Base-by-base conservation (phyloP, 2,329 filamentous ascomycete genomes). In the Aspergillus fumigatus region DNA sequence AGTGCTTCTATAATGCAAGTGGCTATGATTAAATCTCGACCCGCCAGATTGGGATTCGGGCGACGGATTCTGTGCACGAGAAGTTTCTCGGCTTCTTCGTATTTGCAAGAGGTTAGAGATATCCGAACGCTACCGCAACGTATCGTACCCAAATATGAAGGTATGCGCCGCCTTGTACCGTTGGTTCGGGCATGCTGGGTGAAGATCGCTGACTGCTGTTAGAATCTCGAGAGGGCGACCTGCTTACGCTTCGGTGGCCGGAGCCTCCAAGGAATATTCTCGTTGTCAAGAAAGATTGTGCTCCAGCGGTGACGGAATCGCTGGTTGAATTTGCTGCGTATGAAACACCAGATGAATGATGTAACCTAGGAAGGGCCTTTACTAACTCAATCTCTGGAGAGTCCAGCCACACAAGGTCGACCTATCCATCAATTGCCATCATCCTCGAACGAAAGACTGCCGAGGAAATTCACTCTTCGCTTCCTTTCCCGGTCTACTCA, bases 361-460 rank as follows among this genome's bases (percentile, higher is more conserved):
- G 23, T 40, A 11, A 25, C 19, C 11, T 8, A 17, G 26, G 25
- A 49, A 14, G 5, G 7, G 21, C 4, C 23, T 17, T 32, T 47
- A 47, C 56, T 55, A 26, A 58, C 43, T 52, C 38, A 10, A 11
- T 8, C 29, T 23, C 48, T 11, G 11, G 19, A 25, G 26, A 4
- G 45, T 50, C 0, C 62, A 88, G 84, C 64, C 89, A 97, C 73
- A 83, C 97, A 57, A 84, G 86, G 63, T 81, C 80, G 59, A 90
- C 90, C 57, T 97, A 97, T 72, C 88, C 91, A 1, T 84, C 84
- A 52, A 84, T 92, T 60, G 88, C 90, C 66, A 80, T 97, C 50
- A 84, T 97, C 10, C 86, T 97, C 63, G 94, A 97, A 73, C 86
- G 83, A 3, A 81, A 85, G 50, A 85, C 92, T 17, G 92, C 93